Evolutionary conservation across 148 eudicot species (phyloP).

Genomic region (Euryodendron excelsum): DNA sequence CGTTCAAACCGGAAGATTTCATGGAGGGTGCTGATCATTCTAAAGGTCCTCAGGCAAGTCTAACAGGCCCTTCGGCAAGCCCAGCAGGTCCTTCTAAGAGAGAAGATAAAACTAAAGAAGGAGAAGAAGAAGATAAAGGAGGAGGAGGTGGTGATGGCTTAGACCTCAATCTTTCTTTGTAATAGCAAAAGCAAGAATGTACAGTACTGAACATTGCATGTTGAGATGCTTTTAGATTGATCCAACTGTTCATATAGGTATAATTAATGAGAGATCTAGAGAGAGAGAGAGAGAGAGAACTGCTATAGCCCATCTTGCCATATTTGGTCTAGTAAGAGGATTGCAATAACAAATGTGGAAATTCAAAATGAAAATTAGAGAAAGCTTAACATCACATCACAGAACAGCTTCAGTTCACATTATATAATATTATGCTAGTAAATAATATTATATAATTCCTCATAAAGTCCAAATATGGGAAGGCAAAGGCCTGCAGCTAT

Average conservation of each 20-base stretch:
- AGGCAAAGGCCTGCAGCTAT: too few relatives aligned
- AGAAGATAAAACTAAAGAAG: conserved; percentile 3
- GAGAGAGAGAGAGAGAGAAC: too few relatives aligned
- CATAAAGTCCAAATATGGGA: too few relatives aligned
- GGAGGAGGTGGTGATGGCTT: conserved; percentile 12
- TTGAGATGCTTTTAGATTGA: background rate
- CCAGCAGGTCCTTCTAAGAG: conserved; percentile 17
- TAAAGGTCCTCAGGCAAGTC: conserved; percentile 7
- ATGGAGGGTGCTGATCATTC: conserved; percentile 4
- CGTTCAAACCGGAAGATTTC: conserved; percentile 29
- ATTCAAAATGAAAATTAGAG: too few relatives aligned
- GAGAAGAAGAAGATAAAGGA: conserved; percentile 6
- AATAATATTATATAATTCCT: too few relatives aligned
- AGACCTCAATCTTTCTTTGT: conserved; percentile 36
- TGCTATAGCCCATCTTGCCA: too few relatives aligned
- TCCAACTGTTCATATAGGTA: background rate
- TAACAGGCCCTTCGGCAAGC: background rate
- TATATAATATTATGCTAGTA: too few relatives aligned
- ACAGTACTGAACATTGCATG: background rate
- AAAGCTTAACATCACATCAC: too few relatives aligned
- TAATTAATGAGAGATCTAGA: too few relatives aligned
- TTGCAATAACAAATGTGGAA: too few relatives aligned
- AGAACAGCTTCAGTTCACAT: too few relatives aligned
- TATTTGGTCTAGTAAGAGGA: background rate
- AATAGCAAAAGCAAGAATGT: background rate